These are phyloP conservation scores for Fomitopsis betulina DNA, from an alignment of 1,284 basidiomycete species.

Conservation along the genomic window DNA sequence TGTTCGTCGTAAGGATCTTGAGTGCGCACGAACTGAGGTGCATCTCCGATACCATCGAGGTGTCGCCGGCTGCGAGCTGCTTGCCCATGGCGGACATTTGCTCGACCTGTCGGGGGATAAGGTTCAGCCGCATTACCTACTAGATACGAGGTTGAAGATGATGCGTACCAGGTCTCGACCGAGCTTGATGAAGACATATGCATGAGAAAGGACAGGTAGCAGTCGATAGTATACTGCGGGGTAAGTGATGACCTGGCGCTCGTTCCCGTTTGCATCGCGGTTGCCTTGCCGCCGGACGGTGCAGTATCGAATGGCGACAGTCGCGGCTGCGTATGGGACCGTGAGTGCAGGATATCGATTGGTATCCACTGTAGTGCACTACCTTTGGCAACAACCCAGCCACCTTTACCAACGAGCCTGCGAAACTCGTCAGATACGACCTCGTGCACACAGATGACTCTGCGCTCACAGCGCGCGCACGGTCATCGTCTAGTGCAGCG, in stretches of 20 bases:
- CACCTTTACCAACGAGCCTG: constrained; percentile 59
- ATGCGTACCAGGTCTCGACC: constrained; percentile 55
- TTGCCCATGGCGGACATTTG: constrained; percentile 46
- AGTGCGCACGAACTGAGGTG: constrained; percentile 71
- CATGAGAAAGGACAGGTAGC: constrained; percentile 62
- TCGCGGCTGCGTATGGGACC: constrained; percentile 42
- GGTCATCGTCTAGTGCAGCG: constrained; percentile 54
- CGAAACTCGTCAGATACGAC: background rate
- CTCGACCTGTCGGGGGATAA: constrained; percentile 31
- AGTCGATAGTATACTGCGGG: constrained; percentile 70
- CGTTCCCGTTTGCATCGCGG: constrained; percentile 45
- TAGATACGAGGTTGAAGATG: background rate
- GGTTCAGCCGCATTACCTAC: too few relatives aligned
- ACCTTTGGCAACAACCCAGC: constrained; percentile 62
- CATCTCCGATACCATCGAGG: constrained; percentile 60
- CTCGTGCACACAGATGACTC: too few relatives aligned
- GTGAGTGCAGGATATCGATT: background rate
- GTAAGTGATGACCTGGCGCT: constrained; percentile 65
- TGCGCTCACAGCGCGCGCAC: constrained; percentile 52
- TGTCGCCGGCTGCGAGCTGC: constrained; percentile 52
- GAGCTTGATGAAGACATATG: constrained; percentile 69
- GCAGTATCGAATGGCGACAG: constrained; percentile 71
- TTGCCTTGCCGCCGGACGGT: constrained; percentile 71
- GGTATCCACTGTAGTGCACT: background rate
- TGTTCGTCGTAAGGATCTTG: constrained; percentile 57